Evolutionary conservation across 805 yeast species (phyloP).

Genomic region (Nakazawaea holstii): DNA sequence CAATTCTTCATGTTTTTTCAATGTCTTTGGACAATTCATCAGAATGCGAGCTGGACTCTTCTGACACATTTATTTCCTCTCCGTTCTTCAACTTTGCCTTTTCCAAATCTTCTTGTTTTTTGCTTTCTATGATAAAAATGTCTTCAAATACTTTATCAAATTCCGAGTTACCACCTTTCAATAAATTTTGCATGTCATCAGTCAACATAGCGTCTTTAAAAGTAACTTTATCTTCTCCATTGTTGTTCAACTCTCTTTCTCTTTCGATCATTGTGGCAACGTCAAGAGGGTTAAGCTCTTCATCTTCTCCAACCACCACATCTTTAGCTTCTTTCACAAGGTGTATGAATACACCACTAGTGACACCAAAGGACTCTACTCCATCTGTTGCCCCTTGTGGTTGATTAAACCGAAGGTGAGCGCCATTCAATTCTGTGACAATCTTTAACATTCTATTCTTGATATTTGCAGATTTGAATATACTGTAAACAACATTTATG

Average conservation of each 20-base stretch:
- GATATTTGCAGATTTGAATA: slow-evolving; percentile 1
- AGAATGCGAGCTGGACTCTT: background rate
- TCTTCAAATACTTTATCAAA: slow-evolving; percentile 3
- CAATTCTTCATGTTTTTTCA: no score
- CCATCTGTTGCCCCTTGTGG: background rate
- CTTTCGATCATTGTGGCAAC: background rate
- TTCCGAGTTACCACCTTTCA: background rate
- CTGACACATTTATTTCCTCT: background rate
- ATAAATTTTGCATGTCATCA: background rate
- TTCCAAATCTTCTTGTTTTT: background rate
- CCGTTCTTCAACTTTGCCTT: background rate
- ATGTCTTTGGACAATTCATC: background rate
- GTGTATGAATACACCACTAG: slow-evolving; percentile 2
- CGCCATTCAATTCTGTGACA: slow-evolving; percentile 1
- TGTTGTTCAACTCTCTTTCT: no score
- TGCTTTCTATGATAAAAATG: background rate
- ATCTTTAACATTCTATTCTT: slow-evolving; percentile 1
- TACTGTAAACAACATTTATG: background rate
- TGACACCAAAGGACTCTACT: slow-evolving; percentile 1
- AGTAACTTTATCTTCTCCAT: background rate
- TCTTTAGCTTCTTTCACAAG: slow-evolving; percentile 1
- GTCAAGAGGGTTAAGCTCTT: background rate
- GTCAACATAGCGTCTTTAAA: slow-evolving; percentile 1
- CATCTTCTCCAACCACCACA: background rate
- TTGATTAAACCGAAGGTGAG: background rate